Conservation (phyloP, 2,329 filamentous ascomycete genomes). For the Fusarium pininemorale region DNA sequence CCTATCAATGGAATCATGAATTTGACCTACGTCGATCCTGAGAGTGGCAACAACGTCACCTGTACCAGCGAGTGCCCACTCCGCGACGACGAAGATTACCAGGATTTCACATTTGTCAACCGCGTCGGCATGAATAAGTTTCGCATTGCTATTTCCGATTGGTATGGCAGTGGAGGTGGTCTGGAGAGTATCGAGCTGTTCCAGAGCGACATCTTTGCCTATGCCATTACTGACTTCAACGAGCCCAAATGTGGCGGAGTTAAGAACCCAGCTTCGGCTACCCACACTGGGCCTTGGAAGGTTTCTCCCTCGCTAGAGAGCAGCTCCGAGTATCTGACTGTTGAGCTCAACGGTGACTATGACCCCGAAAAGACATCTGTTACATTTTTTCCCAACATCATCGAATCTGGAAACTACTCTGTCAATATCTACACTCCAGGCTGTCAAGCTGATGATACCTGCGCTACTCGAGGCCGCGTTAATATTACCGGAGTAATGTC, state of each 20-base stretch:
- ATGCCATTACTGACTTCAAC: constrained; percentile 88
- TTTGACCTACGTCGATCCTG: constrained; percentile 85
- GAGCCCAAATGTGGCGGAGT: constrained; percentile 81
- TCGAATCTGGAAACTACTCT: constrained; percentile 89
- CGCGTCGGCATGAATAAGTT: constrained; percentile 87
- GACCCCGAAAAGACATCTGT: constrained; percentile 71
- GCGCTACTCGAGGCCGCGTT: constrained; percentile 78
- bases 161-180: constrained; percentile 87
- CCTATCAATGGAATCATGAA: constrained; percentile 96
- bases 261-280: constrained; percentile 70
- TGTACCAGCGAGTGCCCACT: constrained; percentile 91
- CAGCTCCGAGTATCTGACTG: constrained; percentile 79
- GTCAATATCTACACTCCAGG: constrained; percentile 93
- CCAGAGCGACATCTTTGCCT: constrained; percentile 84
- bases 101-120: constrained; percentile 94
- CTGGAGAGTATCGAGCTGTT: constrained; percentile 88
- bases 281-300: constrained; percentile 77
- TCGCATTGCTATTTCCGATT: constrained; percentile 84
- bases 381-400: constrained; percentile 84
- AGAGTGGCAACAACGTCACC: constrained; percentile 70
- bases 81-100: constrained; percentile 74
- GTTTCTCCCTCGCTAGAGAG: constrained; percentile 74
- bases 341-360: constrained; percentile 66
- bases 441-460: constrained; percentile 82
- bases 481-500: constrained; percentile 81